Evolutionary conservation across 768 basidiomycete genomes (phyloP).

Genomic region (Gautieria morchelliformis): DNA sequence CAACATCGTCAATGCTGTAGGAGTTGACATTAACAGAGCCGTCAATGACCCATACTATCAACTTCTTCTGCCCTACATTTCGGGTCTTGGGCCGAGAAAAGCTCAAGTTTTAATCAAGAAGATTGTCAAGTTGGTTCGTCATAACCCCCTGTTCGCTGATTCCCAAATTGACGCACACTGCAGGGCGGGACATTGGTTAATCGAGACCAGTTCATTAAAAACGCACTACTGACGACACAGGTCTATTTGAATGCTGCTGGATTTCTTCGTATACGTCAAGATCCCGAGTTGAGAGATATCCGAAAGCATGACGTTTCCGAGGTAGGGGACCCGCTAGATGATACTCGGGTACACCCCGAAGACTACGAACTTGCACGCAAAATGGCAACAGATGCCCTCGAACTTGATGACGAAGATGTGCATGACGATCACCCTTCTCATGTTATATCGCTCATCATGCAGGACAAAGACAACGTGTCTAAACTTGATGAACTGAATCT

Average conservation of each 20-base stretch:
- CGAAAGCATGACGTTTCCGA: constrained; percentile 54
- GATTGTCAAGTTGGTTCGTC: constrained; percentile 63
- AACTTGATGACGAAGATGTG: constrained; percentile 95
- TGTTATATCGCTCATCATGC: constrained; percentile 79
- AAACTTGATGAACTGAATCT: constrained; percentile 87
- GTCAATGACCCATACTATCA: constrained; percentile 85
- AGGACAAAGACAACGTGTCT: constrained; percentile 63
- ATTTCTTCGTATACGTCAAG: constrained; percentile 79
- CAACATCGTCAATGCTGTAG: constrained; percentile 84
- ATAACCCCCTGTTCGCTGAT: neutral
- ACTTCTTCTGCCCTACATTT: constrained; percentile 78
- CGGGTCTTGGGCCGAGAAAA: constrained; percentile 92
- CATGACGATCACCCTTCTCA: constrained; percentile 88
- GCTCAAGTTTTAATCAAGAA: constrained; percentile 76
- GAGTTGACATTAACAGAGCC: constrained; percentile 93
- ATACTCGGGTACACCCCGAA: constrained; percentile 92
- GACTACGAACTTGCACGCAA: constrained; percentile 97
- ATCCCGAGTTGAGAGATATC: constrained; percentile 47
- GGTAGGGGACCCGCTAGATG: constrained; percentile 84
- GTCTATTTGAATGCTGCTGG: constrained; percentile 92
- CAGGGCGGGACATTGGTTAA: constrained; percentile 85
- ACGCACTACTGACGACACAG: constrained; percentile 68
- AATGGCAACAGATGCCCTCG: constrained; percentile 96
- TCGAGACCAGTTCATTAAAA: constrained; percentile 81
- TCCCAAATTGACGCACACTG: constrained; percentile 1